These are phyloP conservation scores for Trichoderma sp. DNA, from an alignment of 2,329 filamentous ascomycete species.

Conservation along the genomic window DNA sequence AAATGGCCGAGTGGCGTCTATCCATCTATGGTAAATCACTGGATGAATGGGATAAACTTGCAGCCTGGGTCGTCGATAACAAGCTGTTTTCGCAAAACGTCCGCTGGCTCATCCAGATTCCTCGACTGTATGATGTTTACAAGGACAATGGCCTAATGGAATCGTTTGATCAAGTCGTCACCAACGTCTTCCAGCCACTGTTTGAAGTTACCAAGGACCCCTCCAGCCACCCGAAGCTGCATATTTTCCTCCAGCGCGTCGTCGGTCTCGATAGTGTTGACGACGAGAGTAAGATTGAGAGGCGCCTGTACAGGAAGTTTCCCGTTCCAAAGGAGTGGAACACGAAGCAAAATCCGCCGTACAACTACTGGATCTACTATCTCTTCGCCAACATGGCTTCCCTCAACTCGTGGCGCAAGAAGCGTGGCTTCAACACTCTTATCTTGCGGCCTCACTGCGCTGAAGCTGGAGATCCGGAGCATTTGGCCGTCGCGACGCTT, in stretches of 20 bases:
- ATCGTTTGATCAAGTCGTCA: slow-evolving; percentile 84
- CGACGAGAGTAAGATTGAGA: slow-evolving; percentile 95
- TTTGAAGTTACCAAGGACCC: slow-evolving; percentile 94
- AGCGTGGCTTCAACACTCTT: slow-evolving; percentile 93
- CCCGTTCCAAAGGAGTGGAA: slow-evolving; percentile 86
- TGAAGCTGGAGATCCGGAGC: slow-evolving; percentile 94
- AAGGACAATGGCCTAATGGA: slow-evolving; percentile 84
- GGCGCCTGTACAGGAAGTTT: slow-evolving; percentile 90
- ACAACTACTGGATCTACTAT: slow-evolving; percentile 99
- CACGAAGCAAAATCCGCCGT: slow-evolving; percentile 92
- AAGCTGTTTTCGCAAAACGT: slow-evolving; percentile 98
- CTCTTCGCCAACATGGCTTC: slow-evolving; percentile 92
- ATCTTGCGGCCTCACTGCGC: slow-evolving; percentile 90
- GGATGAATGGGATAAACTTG: slow-evolving; percentile 96
- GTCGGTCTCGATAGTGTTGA: slow-evolving; percentile 98
- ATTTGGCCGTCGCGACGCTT: slow-evolving; percentile 84
- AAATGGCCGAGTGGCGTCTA: slow-evolving; percentile 99
- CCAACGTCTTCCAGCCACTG: slow-evolving; percentile 87
- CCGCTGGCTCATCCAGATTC: slow-evolving; percentile 94
- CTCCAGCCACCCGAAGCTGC: slow-evolving; percentile 82
- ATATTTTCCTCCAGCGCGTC: slow-evolving; percentile 90
- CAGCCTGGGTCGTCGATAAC: slow-evolving; percentile 99
- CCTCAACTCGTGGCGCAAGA: slow-evolving; percentile 86
- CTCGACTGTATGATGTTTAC: slow-evolving; percentile 92
- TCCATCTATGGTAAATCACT: slow-evolving; percentile 91